A percentile compares a stretch with the other conserved stretches of the same genome.
Evolutionary conservation across 345 rosid genomes (phyloP).

Genomic region (Nephelium lappaceum): DNA sequence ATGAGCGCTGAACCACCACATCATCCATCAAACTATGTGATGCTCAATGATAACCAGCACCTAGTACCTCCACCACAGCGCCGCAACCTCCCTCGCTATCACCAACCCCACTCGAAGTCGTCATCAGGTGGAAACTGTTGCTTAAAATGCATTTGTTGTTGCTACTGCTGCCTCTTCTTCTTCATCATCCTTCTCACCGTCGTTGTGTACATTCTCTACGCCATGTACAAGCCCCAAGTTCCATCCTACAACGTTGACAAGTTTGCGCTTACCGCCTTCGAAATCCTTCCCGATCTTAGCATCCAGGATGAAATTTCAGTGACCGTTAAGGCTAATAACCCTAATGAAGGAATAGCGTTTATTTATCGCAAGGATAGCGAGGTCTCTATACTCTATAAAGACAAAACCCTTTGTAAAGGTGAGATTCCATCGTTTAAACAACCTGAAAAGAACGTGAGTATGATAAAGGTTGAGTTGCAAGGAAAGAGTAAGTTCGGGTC

Average conservation of each 20-base stretch:
- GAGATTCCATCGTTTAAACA: slow-evolving; percentile 48
- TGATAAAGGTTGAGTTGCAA: slow-evolving; percentile 31
- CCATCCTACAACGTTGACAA: slow-evolving; percentile 41
- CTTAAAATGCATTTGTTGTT: slow-evolving; percentile 47
- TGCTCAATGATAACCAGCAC: slow-evolving; percentile 30
- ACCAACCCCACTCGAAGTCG: neutral
- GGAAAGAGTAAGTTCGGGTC: slow-evolving; percentile 46
- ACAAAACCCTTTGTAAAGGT: slow-evolving; percentile 42
- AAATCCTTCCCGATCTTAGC: slow-evolving; percentile 39
- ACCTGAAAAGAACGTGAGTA: slow-evolving; percentile 31
- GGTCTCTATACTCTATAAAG: slow-evolving; percentile 34
- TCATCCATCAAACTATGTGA: slow-evolving; percentile 39
- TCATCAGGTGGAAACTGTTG: slow-evolving; percentile 30
- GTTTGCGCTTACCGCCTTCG: slow-evolving; percentile 38
- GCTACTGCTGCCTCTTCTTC: slow-evolving; percentile 43
- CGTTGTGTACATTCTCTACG: slow-evolving; percentile 21
- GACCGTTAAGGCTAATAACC: slow-evolving; percentile 45
- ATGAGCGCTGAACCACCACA: neutral
- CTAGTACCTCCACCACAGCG: slow-evolving; percentile 46
- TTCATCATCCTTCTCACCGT: slow-evolving; percentile 33
- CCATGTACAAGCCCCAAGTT: slow-evolving; percentile 33
- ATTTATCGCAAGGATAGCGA: slow-evolving; percentile 46
- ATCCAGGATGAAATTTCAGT: slow-evolving; percentile 39
- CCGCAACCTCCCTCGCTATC: slow-evolving; percentile 44
- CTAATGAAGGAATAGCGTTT: slow-evolving; percentile 37